These are phyloP conservation scores for Tricholoma terreum DNA, from an alignment of 768 basidiomycete genomes.

Conservation along the genomic window DNA sequence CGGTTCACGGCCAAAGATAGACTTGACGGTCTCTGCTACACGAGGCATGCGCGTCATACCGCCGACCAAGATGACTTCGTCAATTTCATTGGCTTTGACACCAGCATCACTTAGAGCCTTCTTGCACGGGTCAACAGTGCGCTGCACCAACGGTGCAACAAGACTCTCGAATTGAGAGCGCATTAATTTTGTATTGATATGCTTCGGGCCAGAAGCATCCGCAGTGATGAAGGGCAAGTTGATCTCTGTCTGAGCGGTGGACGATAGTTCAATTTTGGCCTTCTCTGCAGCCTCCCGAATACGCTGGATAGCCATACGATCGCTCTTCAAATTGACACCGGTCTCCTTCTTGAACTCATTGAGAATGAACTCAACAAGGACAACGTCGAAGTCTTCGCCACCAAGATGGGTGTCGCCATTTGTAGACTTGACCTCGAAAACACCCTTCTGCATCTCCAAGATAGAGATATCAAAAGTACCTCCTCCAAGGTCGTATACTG, in stretches of 20 bases:
- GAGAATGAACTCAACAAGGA: constrained; percentile 82
- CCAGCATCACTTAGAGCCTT: constrained; percentile 94
- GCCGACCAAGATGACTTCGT: constrained; percentile 97
- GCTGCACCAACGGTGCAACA: constrained; percentile 76
- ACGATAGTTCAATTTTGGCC: constrained; percentile 98
- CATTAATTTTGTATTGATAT: constrained; percentile 89
- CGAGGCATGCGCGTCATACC: constrained; percentile 99
- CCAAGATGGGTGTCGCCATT: constrained; percentile 99
- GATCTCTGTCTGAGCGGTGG: constrained; percentile 92
- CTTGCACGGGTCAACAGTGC: constrained; percentile 94
- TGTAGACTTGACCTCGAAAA: constrained; percentile 99
- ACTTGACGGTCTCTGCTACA: constrained; percentile 91
- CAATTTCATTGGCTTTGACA: constrained; percentile 87
- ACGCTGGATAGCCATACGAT: constrained; percentile 97
- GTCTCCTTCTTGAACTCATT: constrained; percentile 93
- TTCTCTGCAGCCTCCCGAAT: constrained; percentile 99
- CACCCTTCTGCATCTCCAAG: constrained; percentile 98
- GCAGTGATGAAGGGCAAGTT: constrained; percentile 98
- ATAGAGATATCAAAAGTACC: constrained; percentile 99
- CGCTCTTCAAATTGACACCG: constrained; percentile 75
- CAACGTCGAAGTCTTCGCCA: constrained; percentile 93
- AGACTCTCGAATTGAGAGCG: constrained; percentile 90
- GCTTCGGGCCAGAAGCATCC: constrained; percentile 91
- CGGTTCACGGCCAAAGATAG: constrained; percentile 92
- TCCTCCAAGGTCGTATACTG: constrained; percentile 97